These are phyloP conservation scores for Wickerhamiella alocasiicola DNA, from an alignment of 805 yeast species.

Conservation along the genomic window DNA sequence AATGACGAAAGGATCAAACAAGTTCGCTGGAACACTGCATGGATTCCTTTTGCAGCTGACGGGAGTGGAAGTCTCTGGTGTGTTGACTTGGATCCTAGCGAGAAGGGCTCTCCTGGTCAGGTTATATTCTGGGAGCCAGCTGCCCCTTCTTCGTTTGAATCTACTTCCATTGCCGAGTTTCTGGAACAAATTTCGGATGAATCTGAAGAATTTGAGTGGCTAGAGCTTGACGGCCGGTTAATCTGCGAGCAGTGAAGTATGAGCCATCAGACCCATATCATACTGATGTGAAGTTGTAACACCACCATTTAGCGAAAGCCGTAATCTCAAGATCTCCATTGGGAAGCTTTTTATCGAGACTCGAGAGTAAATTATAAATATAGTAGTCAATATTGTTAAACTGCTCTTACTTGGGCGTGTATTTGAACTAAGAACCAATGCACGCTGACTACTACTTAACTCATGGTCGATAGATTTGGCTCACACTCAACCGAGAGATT, in stretches of 20 bases:
- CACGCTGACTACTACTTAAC: too few species aligned
- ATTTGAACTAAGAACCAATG: too few species aligned
- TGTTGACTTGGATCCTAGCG: conserved; percentile 3
- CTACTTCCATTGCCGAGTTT: not conserved
- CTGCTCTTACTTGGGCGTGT: too few species aligned
- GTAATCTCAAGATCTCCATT: too few species aligned
- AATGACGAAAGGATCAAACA: not conserved
- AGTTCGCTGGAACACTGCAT: conserved; percentile 1
- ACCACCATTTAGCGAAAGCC: too few species aligned
- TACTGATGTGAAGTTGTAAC: too few species aligned
- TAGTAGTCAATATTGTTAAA: too few species aligned
- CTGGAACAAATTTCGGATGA: not conserved
- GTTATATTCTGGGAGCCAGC: conserved; percentile 9
- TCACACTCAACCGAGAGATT: conserved; percentile 28
- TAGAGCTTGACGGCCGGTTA: too few species aligned
- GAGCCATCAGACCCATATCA: too few species aligned
- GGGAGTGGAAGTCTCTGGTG: conserved; percentile 9
- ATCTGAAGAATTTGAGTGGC: not conserved
- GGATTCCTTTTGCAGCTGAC: conserved; percentile 10
- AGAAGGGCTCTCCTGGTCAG: conserved; percentile 2
- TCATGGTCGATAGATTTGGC: conserved; percentile 16
- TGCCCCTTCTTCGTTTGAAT: not conserved
- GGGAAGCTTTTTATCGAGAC: too few species aligned
- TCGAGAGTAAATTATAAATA: too few species aligned
- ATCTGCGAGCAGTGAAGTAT: too few species aligned